These are phyloP conservation scores for Typha latifolia DNA, from an alignment of 176 grass and related monocot genomes.

Conservation along the genomic window DNA sequence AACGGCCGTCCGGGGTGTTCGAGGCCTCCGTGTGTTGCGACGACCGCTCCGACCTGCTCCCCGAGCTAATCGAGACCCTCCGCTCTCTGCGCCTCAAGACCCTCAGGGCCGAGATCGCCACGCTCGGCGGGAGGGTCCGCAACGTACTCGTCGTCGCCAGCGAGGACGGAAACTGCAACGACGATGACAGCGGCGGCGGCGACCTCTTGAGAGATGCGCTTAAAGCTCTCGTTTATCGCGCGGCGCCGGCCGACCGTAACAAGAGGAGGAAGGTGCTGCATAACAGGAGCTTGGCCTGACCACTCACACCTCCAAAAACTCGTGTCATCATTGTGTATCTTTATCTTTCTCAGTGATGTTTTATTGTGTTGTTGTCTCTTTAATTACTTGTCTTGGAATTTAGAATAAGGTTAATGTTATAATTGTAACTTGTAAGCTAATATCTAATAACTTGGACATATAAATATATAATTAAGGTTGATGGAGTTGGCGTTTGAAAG, in stretches of 20 bases:
- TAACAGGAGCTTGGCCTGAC: not conserved
- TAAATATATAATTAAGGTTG: no score
- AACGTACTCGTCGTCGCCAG: constrained; percentile 76
- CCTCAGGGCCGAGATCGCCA: constrained; percentile 95
- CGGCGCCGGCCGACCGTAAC: not conserved
- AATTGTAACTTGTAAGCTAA: no score
- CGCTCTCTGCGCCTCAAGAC: constrained; percentile 71
- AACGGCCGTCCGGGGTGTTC: constrained; percentile 30
- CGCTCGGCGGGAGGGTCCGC: constrained; percentile 83
- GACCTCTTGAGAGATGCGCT: not conserved
- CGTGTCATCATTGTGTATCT: no score
- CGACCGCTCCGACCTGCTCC: constrained; percentile 85
- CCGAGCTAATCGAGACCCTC: constrained; percentile 88
- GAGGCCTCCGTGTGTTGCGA: constrained; percentile 91
- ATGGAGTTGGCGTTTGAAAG: no score
- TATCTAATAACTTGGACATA: no score
- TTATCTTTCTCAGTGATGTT: no score
- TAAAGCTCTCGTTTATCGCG: not conserved
- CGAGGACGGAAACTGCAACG: constrained; percentile 24
- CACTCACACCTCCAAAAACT: no score
- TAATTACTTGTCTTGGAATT: no score
- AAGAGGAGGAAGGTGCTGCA: not conserved
- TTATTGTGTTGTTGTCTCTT: no score
- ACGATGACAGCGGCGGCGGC: not conserved
- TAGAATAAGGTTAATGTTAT: no score